These are phyloP conservation scores for Cupressus sempervirens DNA, from an alignment of 75 land plant genomes.

Conservation along the genomic window DNA sequence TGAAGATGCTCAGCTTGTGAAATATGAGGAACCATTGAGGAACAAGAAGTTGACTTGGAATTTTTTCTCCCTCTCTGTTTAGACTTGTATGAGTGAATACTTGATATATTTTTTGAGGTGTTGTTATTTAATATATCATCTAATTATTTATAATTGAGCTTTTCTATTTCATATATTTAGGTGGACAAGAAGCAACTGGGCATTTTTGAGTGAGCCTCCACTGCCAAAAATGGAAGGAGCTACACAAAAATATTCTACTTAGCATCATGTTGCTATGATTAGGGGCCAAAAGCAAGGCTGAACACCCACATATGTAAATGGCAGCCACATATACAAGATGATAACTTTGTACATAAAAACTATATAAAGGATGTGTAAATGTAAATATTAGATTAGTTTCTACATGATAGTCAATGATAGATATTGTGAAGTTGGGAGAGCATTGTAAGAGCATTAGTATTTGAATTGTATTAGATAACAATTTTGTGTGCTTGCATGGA, in stretches of 20 bases:
- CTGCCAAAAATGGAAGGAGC: slow-evolving; percentile 9
- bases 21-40: background rate
- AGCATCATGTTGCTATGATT: slow-evolving; percentile 10
- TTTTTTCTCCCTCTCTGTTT: background rate
- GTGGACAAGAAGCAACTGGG: slow-evolving; percentile 80
- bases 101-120: background rate
- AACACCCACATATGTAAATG: no score
- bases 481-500: no score
- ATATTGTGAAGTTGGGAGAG: no score
- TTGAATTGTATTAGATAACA: no score
- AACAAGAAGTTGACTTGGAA: background rate
- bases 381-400: no score
- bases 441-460: no score
- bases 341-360: no score
- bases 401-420: no score
- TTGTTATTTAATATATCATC: background rate
- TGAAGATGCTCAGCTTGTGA: background rate
- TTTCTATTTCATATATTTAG: slow-evolving; percentile 16
- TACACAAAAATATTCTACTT: slow-evolving; percentile 8
- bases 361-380: no score
- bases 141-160: background rate
- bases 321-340: no score
- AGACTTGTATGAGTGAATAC: background rate
- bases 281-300: background rate
- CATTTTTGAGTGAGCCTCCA: slow-evolving; percentile 75